Percentiles rank a stretch among this genome's conserved stretches.
Conservation (phyloP, 192 early-diverging fungal genomes). For the Backusella westeae region DNA sequence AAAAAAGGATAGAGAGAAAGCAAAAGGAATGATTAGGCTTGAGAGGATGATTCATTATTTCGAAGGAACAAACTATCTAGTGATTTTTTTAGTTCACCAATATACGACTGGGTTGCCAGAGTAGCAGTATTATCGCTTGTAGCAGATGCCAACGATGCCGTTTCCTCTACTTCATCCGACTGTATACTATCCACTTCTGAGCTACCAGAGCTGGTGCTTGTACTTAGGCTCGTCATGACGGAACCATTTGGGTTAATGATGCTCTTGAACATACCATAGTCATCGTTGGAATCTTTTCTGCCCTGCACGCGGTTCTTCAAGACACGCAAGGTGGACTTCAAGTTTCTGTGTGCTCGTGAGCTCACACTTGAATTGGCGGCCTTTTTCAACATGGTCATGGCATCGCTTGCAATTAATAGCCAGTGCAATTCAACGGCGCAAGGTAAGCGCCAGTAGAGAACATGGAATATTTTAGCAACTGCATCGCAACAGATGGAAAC, state of each 20-base stretch:
- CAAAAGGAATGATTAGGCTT: not conserved
- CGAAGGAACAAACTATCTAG: not conserved
- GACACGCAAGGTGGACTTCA: constrained; percentile 8
- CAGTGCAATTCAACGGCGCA: constrained; percentile 20
- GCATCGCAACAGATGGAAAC: constrained; percentile 27
- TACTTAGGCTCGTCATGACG: not conserved
- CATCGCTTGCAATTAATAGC: constrained; percentile 23
- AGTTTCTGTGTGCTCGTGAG: constrained; percentile 4
- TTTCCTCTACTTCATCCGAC: not conserved
- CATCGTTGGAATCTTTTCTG: not conserved
- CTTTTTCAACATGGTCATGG: constrained; percentile 16
- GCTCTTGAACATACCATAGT: not conserved
- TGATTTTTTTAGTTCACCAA: constrained; percentile 16
- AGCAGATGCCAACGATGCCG: not conserved
- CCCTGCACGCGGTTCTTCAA: not conserved
- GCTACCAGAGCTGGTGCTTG: constrained; percentile 11
- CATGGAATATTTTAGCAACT: constrained; percentile 11
- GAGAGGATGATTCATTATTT: not conserved
- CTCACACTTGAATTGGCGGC: constrained; percentile 1
- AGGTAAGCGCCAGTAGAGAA: constrained; percentile 9
- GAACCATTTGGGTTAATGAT: not conserved
- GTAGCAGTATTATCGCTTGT: not conserved
- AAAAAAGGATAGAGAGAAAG: not conserved
- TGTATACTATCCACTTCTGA: not conserved
- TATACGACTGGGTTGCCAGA: not conserved